Base-by-base conservation (phyloP, 345 rosid genomes). In the Syzygium aqueum region DNA sequence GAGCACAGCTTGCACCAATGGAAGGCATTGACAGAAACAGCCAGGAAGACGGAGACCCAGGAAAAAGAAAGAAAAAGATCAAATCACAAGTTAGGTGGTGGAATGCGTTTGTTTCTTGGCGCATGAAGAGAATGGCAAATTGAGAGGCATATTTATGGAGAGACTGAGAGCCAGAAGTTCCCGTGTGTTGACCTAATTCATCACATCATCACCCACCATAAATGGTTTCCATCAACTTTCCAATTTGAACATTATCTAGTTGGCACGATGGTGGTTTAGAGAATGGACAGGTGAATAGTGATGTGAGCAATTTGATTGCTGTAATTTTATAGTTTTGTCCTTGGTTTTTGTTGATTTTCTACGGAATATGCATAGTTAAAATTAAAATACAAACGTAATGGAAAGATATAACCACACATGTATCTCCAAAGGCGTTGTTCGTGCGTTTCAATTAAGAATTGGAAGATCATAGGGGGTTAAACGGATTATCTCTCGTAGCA, bases 1-100 rank as follows among this genome's bases (percentile, higher is more conserved):
- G 87, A 63, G 92, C 92, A 84, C 87, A 87, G 33, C 86, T 85
- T 11, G 89, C 89, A 54, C 92, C 92, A 27, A 89, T 53, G 23
- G 92, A 87, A 84, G 92, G 86, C 90, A 90, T 90, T 37, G 30
- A 28, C 51, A 11, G 59, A 61, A 16, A 4, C 3, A 59, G 46
- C 30, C n/a, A 61, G 52, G 51, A 67, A 63, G 46, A 8, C 12
- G 14, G 37, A 37, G 65, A 43, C 27, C 83, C 27, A 4, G 12
- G 73, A 28, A 40, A 65, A 49, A 54, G 3, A 5, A 86, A 37
- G 30, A 11, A 77, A 86, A 40, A 77, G 10, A 22, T 46, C 30
- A 49, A 15, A 67, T 40, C 51, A 3, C 61, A 43, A 0, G 37
- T 56, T n/a, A 3, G 51, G 53, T 19, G 67, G 43, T 83, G 54